phyloP scores from a whole-genome alignment of 768 basidiomycete species.

The Mycena galopus region DNA sequence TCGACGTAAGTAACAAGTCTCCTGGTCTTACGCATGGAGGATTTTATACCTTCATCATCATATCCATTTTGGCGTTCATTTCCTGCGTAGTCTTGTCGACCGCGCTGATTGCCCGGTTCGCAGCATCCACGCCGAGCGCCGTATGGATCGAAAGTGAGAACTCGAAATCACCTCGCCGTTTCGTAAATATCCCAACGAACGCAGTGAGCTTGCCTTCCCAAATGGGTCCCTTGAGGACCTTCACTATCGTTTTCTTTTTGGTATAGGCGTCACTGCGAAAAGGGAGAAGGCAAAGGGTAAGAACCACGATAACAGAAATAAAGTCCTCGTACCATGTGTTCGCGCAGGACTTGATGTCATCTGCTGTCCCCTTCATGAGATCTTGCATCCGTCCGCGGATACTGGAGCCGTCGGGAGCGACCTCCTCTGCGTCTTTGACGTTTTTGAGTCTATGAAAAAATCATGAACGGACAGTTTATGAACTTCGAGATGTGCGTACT shows the following conservation, averaged over 20 bases:
- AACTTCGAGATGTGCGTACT: constrained; percentile 40
- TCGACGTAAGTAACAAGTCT: too few relatives aligned
- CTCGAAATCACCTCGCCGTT: constrained; percentile 45
- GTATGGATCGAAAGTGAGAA: constrained; percentile 48
- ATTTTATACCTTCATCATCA: too few relatives aligned
- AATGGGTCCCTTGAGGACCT: constrained; percentile 45
- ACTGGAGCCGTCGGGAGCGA: constrained; percentile 42
- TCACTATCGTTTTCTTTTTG: constrained; percentile 47
- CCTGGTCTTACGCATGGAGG: too few relatives aligned
- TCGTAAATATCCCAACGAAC: constrained; percentile 42
- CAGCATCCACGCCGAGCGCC: constrained; percentile 41
- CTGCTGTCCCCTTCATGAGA: constrained; percentile 36
- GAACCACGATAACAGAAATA: too few relatives aligned
- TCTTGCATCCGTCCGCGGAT: constrained; percentile 45
- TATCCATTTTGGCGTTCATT: constrained; percentile 38
- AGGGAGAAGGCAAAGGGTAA: too few relatives aligned
- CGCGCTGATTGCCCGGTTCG: constrained; percentile 31
- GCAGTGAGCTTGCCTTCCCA: constrained; percentile 46
- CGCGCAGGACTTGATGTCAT: constrained; percentile 50
- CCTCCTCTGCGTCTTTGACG: constrained; percentile 35
- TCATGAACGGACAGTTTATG: not conserved
- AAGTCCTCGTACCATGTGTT: too few relatives aligned
- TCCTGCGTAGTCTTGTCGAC: constrained; percentile 36
- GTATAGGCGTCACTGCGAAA: constrained; percentile 52
- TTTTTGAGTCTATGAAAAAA: constrained; percentile 34